A percentile compares a stretch with the other conserved stretches of the same genome.
Conservation (phyloP, 1,284 basidiomycete genomes). For the Porodaedalea pini region DNA sequence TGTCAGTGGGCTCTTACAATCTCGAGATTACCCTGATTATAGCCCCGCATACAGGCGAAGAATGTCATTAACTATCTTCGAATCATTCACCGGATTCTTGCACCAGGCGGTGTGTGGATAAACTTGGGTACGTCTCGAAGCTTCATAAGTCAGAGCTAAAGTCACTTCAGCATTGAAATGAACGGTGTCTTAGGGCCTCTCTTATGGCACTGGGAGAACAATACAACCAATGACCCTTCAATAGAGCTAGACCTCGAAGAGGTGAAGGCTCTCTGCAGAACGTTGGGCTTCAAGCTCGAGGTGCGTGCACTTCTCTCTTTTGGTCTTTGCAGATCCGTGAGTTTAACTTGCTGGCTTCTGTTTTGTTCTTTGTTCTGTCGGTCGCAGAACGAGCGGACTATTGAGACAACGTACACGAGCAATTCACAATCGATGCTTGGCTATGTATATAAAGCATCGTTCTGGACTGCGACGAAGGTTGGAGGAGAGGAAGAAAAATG, state of each 20-base stretch:
- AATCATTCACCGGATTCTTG: constrained; percentile 76
- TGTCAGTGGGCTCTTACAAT: constrained; percentile 38
- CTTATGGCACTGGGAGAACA: constrained; percentile 96
- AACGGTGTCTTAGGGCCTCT: constrained; percentile 62
- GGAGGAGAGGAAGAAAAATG: background rate
- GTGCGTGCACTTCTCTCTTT: constrained; percentile 42
- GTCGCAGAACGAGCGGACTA: constrained; percentile 69
- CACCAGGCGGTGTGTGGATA: constrained; percentile 86
- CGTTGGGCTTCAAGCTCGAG: constrained; percentile 81
- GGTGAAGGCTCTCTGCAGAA: constrained; percentile 69
- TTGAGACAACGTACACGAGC: constrained; percentile 86
- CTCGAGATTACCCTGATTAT: constrained; percentile 5
- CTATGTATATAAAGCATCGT: constrained; percentile 81
- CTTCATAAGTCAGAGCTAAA: background rate
- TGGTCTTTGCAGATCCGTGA: no score
- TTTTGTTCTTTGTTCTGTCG: no score
- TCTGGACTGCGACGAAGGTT: constrained; percentile 82
- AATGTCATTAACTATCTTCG: constrained; percentile 89
- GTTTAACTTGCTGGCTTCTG: no score
- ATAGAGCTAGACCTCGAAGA: constrained; percentile 90
- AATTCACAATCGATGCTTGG: constrained; percentile 83
- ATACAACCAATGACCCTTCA: constrained; percentile 71
- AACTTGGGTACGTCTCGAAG: constrained; percentile 60
- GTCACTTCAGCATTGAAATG: background rate
- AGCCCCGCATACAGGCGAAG: constrained; percentile 57